These are phyloP conservation scores for Yamadazyma taylorii DNA, from an alignment of 1,139 yeast genomes.

Conservation along the genomic window DNA sequence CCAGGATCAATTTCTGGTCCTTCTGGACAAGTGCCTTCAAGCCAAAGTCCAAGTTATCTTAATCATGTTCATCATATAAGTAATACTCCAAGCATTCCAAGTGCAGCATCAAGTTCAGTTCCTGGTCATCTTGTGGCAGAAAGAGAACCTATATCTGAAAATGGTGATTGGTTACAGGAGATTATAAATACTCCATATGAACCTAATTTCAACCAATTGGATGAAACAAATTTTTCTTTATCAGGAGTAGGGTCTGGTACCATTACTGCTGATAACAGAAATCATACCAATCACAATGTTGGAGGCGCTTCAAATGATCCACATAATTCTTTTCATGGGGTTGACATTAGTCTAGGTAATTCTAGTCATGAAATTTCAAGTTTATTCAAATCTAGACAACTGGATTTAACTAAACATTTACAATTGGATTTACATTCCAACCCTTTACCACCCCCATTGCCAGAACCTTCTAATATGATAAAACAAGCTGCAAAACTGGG, in stretches of 20 bases:
- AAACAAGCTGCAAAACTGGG: constrained; percentile 1
- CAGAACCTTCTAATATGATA: constrained; percentile 3
- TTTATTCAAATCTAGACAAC: constrained; percentile 59
- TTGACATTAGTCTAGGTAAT: constrained; percentile 5
- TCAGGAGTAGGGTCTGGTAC: not conserved
- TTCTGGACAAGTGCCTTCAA: not conserved
- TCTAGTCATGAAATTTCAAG: constrained; percentile 39
- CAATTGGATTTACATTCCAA: constrained; percentile 6
- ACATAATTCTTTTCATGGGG: constrained; percentile 1
- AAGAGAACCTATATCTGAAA: constrained; percentile 16
- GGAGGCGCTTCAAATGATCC: not conserved
- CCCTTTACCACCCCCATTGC: constrained; percentile 3
- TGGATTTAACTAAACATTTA: constrained; percentile 51
- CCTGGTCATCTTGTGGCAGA: constrained; percentile 4
- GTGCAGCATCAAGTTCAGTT: constrained; percentile 1
- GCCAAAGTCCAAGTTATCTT: constrained; percentile 3
- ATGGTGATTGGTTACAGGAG: constrained; percentile 67
- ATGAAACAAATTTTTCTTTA: constrained; percentile 3
- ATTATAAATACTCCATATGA: constrained; percentile 65
- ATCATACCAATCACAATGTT: not conserved
- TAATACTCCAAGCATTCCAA: constrained; percentile 6
- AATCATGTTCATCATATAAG: constrained; percentile 5
- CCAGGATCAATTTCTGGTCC: constrained; percentile 1
- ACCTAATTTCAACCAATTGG: constrained; percentile 13
- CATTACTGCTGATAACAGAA: no score